Evolutionary conservation across 169 alveolate species (phyloP).

Genomic region (Plasmodium inui): DNA sequence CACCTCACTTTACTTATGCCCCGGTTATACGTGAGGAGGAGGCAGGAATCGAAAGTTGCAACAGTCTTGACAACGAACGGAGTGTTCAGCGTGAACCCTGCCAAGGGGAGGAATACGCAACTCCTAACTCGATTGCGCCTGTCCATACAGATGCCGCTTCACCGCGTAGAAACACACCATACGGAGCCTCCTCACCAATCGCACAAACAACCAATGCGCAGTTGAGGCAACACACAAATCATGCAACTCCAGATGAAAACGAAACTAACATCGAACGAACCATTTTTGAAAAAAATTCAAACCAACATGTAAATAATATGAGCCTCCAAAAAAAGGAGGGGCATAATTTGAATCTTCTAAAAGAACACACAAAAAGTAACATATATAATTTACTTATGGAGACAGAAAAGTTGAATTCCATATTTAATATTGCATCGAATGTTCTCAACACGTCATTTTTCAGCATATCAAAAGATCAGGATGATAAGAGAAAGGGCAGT

Average conservation of each 20-base stretch:
- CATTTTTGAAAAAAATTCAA: neutral
- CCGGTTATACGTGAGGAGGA: neutral
- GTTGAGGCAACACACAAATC: neutral
- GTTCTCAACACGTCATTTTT: conserved; percentile 59
- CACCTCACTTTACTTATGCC: neutral
- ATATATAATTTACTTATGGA: conserved; percentile 65
- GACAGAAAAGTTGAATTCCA: conserved; percentile 46
- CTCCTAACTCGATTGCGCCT: neutral
- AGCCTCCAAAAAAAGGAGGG: neutral
- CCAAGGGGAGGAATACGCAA: neutral
- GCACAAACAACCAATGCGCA: neutral
- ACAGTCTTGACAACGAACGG: neutral
- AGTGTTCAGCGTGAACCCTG: neutral
- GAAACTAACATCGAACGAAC: neutral
- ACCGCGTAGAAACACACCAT: neutral
- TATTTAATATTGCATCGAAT: conserved; percentile 60
- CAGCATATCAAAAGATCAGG: conserved; percentile 31
- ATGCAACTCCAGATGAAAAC: neutral
- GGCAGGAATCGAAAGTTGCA: neutral
- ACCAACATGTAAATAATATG: neutral
- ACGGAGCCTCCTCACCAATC: neutral
- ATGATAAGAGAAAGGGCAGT: neutral
- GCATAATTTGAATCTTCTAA: neutral
- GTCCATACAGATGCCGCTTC: neutral
- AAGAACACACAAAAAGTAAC: conserved; percentile 40